Conservation (phyloP, 2,329 filamentous ascomycete genomes). For the Aspergillus brunneoviolaceus region DNA sequence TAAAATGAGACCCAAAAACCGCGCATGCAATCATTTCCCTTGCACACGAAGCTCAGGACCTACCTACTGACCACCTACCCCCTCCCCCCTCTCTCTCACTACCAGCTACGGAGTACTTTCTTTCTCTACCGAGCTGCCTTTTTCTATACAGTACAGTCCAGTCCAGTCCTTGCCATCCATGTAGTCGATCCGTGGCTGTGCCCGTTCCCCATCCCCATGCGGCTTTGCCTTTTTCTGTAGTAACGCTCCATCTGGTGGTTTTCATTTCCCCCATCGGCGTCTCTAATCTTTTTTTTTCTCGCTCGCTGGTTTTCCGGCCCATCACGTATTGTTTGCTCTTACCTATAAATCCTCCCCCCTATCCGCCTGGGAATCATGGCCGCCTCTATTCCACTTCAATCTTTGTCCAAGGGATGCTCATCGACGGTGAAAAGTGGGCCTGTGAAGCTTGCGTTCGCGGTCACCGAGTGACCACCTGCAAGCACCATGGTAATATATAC, state of each 20-base stretch:
- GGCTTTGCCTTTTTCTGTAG: background rate
- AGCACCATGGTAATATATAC: slow-evolving; percentile 69
- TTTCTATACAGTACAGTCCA: slow-evolving; percentile 3
- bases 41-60: background rate
- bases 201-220: background rate
- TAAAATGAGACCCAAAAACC: background rate
- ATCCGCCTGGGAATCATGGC: slow-evolving; percentile 11
- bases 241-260: background rate
- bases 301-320: slow-evolving; percentile 13
- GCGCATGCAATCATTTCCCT: background rate
- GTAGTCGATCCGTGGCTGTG: slow-evolving; percentile 19
- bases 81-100: background rate
- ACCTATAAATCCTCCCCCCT: slow-evolving; percentile 21
- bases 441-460: slow-evolving; percentile 96
- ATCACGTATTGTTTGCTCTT: slow-evolving; percentile 8
- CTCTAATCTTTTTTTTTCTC: slow-evolving; percentile 9
- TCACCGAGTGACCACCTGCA: slow-evolving; percentile 95
- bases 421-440: slow-evolving; percentile 94
- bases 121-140: background rate
- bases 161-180: slow-evolving; percentile 12
- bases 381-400: background rate
- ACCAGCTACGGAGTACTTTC: no score
- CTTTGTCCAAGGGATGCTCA: slow-evolving; percentile 60
- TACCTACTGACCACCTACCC: background rate
- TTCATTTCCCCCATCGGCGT: background rate